Evolutionary conservation across 371 early-diverging fungal species (phyloP), one percentile per base, ranked within the genome.

Genomic region (Rhizopus stolonifer): DNA sequence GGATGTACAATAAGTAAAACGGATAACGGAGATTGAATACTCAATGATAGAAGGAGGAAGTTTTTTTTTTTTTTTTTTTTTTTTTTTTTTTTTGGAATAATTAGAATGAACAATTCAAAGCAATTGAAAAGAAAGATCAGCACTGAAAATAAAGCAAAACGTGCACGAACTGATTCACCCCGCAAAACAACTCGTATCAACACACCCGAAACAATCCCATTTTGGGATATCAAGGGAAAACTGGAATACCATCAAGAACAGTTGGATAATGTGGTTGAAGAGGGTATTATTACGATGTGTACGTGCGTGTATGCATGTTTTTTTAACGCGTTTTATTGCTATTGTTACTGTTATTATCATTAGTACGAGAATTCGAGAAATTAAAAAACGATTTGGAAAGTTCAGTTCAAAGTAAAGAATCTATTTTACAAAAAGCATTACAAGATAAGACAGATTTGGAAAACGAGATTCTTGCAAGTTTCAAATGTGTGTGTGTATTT

Each of bases 221-320:
- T 77, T 17, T 83, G 81, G 78, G 86, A 86, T 54, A 74, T 79
- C 0, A 83, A 83, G 24, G 83, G 85, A 3, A 72, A 80, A 14
- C 65, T 84, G 76, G 82, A 84, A 47, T 70, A 77, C 32, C 39
- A 64, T 8, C 64, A 59, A 18, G 49, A 52, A 15, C 45, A 58
- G 15, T 45, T 76, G 21, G 64, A 61, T 15, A 46, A 65, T 0
- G 55, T 62, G 22, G 56, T 71, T 4, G 58, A 63, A 23, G 49
- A 63, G 9, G 60, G 66, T 52, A 62, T 19, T 42, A n/a, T 29
- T 29, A 29, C 7, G 10, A n/a, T n/a, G n/a, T n/a, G n/a, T n/a
- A n/a, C n/a, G n/a, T n/a, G n/a, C n/a, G n/a, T n/a, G n/a, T n/a
- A n/a, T n/a, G n/a, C n/a, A n/a, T n/a, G n/a, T n/a, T n/a, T 10